Base-by-base conservation (phyloP, 1,139 yeast genomes). In the Sugiyamaella pinicola region DNA sequence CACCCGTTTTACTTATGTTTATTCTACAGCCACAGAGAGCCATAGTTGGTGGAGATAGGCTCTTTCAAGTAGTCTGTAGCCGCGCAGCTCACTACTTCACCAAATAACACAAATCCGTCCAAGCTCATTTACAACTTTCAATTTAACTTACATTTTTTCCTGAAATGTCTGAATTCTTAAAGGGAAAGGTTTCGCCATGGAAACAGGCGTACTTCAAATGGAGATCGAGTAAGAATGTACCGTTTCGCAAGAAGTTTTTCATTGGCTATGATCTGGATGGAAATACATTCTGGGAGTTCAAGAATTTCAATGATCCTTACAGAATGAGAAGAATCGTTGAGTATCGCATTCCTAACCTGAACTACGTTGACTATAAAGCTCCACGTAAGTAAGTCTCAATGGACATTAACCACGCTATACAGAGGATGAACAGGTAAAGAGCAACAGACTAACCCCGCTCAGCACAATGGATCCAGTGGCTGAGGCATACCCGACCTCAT, bases 391-490 rank as follows among this genome's bases (percentile, higher is more conserved):
- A 22, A n/a, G n/a, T n/a, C n/a, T n/a, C n/a, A n/a, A n/a, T n/a
- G n/a, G n/a, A n/a, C n/a, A n/a, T n/a, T n/a, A 10, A n/a, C 5
- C 12, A n/a, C n/a, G 13, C 35, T 3, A 8, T 6, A 31, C 34
- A n/a, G 34, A 10, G 34, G 5, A 4, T 4, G 34, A 13, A 10
- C n/a, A n/a, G 26, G 17, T 24, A 33, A 13, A 38, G n/a, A 35
- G 12, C 15, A 3, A 4, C 15, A 19, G n/a, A 13, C 9, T 31
- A 31, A 31, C 35, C 6, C 7, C 5, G 7, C 17, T 8, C 15
- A 13, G 84, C 93, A 1, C 91, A 83, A 63, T 87, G 96, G 95
- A 72, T 81, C 40, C 91, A 85, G 65, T 87, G 96, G 96, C 74
- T 88, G 21, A 69, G 95, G 49, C 74, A 81, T 61, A 82, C 88